A percentile compares a stretch with the other conserved stretches of the same genome.
Evolutionary conservation across 148 eudicot genomes (phyloP).

Genomic region (Silene conica): DNA sequence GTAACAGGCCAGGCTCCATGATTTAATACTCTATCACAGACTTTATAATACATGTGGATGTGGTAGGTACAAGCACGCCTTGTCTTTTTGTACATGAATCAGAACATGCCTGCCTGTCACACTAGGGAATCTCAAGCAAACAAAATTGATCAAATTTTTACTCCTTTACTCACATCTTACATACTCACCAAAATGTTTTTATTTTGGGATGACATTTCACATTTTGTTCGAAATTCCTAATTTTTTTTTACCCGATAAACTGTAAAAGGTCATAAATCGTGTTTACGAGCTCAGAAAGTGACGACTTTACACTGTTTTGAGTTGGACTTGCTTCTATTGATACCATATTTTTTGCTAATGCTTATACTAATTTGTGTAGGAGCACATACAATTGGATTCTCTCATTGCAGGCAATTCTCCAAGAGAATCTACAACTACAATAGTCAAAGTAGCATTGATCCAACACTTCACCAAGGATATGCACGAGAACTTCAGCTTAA

Average conservation of each 20-base stretch:
- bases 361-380: constrained; percentile 28
- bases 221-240: too few species aligned
- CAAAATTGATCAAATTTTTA: neutral
- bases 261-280: too few species aligned
- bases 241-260: too few species aligned
- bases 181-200: too few species aligned
- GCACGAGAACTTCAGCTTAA: constrained; percentile 44
- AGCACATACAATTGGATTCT: constrained; percentile 78
- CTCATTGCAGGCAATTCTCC: constrained; percentile 61
- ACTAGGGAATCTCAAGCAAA: neutral
- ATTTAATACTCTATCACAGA: neutral
- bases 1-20: neutral
- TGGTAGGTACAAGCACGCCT: neutral
- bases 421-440: constrained; percentile 48
- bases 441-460: constrained; percentile 43
- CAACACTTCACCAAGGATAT: constrained; percentile 45
- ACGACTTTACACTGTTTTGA: too few species aligned
- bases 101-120: neutral
- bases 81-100: neutral
- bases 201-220: too few species aligned
- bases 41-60: neutral
- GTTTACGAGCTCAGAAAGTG: too few species aligned
- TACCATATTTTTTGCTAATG: neutral
- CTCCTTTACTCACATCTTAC: neutral
- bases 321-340: too few species aligned